These are phyloP conservation scores for Cafeteria roenbergensis DNA, from an alignment of 108 stramenopile genomes.

Conservation along the genomic window DNA sequence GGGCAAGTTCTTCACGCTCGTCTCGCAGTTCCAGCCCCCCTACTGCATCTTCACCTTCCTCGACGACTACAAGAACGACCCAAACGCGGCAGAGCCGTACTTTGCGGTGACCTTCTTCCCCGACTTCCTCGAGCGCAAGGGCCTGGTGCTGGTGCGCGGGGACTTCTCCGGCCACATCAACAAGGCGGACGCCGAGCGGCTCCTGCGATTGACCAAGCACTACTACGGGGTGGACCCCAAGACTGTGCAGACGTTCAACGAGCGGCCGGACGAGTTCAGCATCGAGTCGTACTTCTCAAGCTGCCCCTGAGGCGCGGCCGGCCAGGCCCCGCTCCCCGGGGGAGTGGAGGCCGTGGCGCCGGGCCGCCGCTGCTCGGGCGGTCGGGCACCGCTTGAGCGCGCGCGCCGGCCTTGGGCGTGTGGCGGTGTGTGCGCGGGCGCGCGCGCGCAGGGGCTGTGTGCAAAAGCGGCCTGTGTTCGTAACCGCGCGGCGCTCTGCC, in stretches of 20 bases:
- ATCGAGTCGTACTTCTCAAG: conserved; percentile 6
- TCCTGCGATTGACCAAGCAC: neutral
- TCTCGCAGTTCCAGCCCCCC: conserved; percentile 15
- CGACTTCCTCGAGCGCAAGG: conserved; percentile 7
- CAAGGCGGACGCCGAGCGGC: conserved; percentile 12
- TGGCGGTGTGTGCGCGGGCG: no score
- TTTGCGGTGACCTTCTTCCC: conserved; percentile 9
- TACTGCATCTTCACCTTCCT: conserved; percentile 18
- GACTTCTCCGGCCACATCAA: conserved; percentile 16
- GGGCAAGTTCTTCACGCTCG: conserved; percentile 16
- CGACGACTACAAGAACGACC: conserved; percentile 17
- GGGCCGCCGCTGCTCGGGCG: no score
- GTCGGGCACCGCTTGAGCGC: no score
- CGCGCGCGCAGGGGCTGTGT: no score
- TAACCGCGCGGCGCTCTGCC: no score
- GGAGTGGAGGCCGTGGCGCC: no score
- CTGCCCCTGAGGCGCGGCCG: no score
- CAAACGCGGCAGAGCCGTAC: conserved; percentile 13
- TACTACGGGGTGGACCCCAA: conserved; percentile 2
- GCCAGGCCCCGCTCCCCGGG: no score
- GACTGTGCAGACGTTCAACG: conserved; percentile 18
- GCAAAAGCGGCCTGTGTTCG: no score
- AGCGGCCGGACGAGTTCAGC: conserved; percentile 12
- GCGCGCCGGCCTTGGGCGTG: no score
- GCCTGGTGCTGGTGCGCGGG: conserved; percentile 4